Conservation (phyloP, 202 grass and related monocot genomes). For the Zoysia matrella region DNA sequence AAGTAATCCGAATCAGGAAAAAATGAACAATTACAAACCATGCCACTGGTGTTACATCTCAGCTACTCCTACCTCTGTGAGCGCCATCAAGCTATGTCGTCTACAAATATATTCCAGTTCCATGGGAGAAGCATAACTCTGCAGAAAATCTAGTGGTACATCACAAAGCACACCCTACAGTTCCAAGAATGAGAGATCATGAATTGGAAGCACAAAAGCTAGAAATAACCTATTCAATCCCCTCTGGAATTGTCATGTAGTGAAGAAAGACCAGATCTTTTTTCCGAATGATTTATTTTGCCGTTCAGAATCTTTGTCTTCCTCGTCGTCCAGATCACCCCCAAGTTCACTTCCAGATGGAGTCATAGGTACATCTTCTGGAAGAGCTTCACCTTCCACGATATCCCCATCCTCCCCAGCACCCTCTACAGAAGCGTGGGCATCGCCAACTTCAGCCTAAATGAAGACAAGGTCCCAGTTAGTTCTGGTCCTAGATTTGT, state of each 20-base stretch:
- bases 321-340: conserved; percentile 54
- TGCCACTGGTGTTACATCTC: conserved; percentile 44
- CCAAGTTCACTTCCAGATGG: conserved; percentile 54
- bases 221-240: conserved; percentile 51
- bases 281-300: conserved; percentile 77
- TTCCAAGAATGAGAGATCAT: conserved; percentile 60
- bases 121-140: conserved; percentile 33
- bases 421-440: conserved; percentile 41
- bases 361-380: conserved; percentile 57
- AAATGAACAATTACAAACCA: conserved; percentile 60
- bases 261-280: conserved; percentile 94
- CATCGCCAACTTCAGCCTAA: conserved; percentile 60
- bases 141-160: conserved; percentile 49
- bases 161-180: conserved; percentile 49
- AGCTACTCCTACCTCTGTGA: conserved; percentile 47
- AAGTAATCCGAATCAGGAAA: conserved; percentile 33
- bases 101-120: conserved; percentile 62
- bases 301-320: conserved; percentile 55
- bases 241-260: conserved; percentile 62
- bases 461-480: conserved; percentile 15
- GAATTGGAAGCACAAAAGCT: conserved; percentile 56
- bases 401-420: conserved; percentile 48
- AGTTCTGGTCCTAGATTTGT: not conserved
- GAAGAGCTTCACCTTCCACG: conserved; percentile 36
- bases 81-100: conserved; percentile 56